Percentiles rank a stretch among this genome's conserved stretches.
These are phyloP conservation scores for Ogataea trehaloabstinens DNA, from an alignment of 805 yeast genomes.

Conservation along the genomic window DNA sequence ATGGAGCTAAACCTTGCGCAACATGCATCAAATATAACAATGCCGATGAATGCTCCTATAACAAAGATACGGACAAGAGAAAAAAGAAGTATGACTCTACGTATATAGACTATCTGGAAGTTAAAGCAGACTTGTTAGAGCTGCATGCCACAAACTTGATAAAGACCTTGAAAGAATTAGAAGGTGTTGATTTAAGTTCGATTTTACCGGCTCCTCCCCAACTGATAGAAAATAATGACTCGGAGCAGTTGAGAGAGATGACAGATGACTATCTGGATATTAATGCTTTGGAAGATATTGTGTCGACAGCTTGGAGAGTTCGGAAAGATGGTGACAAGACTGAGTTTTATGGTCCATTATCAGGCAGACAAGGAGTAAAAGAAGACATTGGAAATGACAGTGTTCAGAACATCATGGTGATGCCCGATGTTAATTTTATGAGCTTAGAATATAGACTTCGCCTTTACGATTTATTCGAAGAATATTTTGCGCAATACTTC, in stretches of 20 bases:
- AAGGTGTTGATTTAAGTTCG: neutral
- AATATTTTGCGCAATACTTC: constrained; percentile 28
- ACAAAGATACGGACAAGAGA: constrained; percentile 7
- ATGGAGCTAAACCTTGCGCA: constrained; percentile 25
- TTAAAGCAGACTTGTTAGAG: constrained; percentile 9
- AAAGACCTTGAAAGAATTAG: neutral
- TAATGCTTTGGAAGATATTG: constrained; percentile 32
- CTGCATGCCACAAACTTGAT: constrained; percentile 15
- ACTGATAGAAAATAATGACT: constrained; percentile 5
- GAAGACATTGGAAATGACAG: constrained; percentile 19
- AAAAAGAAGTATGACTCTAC: constrained; percentile 23
- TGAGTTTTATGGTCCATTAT: constrained; percentile 36
- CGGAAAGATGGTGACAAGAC: constrained; percentile 27
- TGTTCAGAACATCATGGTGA: neutral
- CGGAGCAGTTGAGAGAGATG: constrained; percentile 3
- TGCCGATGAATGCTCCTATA: neutral
- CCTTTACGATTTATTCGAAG: constrained; percentile 20
- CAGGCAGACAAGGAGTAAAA: constrained; percentile 31
- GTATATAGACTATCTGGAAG: constrained; percentile 13
- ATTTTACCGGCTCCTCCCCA: neutral
- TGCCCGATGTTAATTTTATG: constrained; percentile 3
- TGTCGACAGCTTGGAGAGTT: constrained; percentile 35
- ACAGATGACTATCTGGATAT: constrained; percentile 19
- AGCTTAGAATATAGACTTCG: constrained; percentile 5
- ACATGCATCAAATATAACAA: constrained; percentile 18